Evolutionary conservation across 345 rosid genomes (phyloP).

Genomic region (sweet orange (Citrus sinensis)): DVS_A1.0 CM039163.1:13197001-13197500

Average conservation of each 20-base stretch:
- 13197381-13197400: background rate
- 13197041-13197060: slow-evolving; percentile 71
- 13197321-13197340: background rate
- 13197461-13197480: background rate
- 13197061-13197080: slow-evolving; percentile 89
- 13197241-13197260: no score
- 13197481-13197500: background rate
- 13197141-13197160: background rate
- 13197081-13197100: slow-evolving; percentile 84
- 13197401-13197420: background rate
- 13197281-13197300: no score
- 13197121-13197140: slow-evolving; percentile 62
- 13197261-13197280: no score
- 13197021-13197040: slow-evolving; percentile 46
- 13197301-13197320: background rate
- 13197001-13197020: background rate
- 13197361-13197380: background rate
- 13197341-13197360: background rate
- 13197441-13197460: background rate
- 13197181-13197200: background rate
- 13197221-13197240: no score
- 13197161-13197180: background rate
- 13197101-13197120: slow-evolving; percentile 90
- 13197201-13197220: no score
- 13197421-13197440: background rate